Evolutionary conservation across 495 filamentous ascomycete genomes (phyloP).

Genomic region (Amniculicola lignicola): DNA sequence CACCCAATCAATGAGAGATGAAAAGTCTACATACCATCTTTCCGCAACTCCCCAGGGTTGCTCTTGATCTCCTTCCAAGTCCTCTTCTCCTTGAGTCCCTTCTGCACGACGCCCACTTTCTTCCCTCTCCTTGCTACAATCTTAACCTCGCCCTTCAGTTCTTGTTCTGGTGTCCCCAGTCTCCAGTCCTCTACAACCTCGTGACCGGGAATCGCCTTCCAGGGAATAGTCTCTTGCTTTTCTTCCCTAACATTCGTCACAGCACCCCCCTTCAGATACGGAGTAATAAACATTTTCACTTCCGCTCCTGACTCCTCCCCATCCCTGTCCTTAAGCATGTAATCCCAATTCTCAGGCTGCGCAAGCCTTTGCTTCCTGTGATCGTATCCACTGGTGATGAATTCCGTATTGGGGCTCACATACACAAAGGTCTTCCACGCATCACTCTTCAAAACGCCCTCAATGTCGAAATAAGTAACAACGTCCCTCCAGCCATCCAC

Average conservation of each 20-base stretch:
- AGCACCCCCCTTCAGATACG: too few relatives aligned
- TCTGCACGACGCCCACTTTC: constrained; percentile 6
- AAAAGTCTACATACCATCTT: too few relatives aligned
- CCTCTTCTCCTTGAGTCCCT: constrained; percentile 15
- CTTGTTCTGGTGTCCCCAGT: constrained; percentile 18
- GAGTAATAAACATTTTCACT: constrained; percentile 25
- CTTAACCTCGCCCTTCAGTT: constrained; percentile 22
- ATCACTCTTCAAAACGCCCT: constrained; percentile 24
- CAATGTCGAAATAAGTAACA: constrained; percentile 30
- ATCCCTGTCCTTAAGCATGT: constrained; percentile 23
- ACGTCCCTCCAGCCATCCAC: constrained; percentile 26
- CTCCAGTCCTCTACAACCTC: constrained; percentile 12
- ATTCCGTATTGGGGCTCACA: constrained; percentile 22
- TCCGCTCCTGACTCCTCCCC: constrained; percentile 21
- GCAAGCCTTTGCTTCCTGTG: constrained; percentile 11
- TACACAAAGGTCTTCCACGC: constrained; percentile 28
- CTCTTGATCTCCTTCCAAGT: constrained; percentile 30
- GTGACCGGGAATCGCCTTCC: constrained; percentile 25
- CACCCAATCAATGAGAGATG: too few relatives aligned
- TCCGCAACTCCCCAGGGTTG: constrained; percentile 14
- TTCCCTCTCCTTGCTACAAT: constrained; percentile 24
- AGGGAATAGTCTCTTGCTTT: not conserved
- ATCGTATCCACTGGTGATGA: constrained; percentile 24
- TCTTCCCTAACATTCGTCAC: not conserved
- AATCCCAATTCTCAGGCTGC: constrained; percentile 26